These are phyloP conservation scores for Yamadazyma phyllophila DNA, from an alignment of 805 yeast species.

Conservation along the genomic window DNA sequence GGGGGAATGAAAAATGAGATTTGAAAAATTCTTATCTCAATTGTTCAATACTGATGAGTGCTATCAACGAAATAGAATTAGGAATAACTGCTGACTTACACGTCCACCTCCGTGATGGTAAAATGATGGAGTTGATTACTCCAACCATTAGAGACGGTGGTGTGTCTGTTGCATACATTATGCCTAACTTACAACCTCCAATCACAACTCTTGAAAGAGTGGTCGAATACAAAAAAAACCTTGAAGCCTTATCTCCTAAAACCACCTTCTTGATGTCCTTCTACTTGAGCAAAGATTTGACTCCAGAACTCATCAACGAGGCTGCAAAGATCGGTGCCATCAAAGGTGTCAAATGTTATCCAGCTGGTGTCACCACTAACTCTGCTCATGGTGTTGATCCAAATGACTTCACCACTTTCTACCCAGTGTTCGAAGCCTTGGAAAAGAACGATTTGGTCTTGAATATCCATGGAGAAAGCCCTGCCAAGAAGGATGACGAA, in stretches of 20 bases:
- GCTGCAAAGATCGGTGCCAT: slow-evolving; percentile 72
- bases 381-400: slow-evolving; percentile 90
- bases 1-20: not conserved
- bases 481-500: slow-evolving; percentile 49
- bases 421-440: slow-evolving; percentile 88
- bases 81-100: slow-evolving; percentile 90
- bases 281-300: slow-evolving; percentile 71
- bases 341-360: slow-evolving; percentile 92
- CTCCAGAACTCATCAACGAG: slow-evolving; percentile 79
- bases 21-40: not conserved
- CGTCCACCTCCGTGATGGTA: slow-evolving; percentile 92
- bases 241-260: slow-evolving; percentile 67
- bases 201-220: slow-evolving; percentile 74
- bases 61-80: slow-evolving; percentile 39
- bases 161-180: slow-evolving; percentile 82
- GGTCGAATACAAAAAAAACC: slow-evolving; percentile 59
- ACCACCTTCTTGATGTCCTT: slow-evolving; percentile 92
- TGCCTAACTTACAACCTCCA: slow-evolving; percentile 97
- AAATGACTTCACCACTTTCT: slow-evolving; percentile 83
- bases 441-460: slow-evolving; percentile 72
- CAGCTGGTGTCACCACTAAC: slow-evolving; percentile 99
- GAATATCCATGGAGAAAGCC: slow-evolving; percentile 95
- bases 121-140: slow-evolving; percentile 86
- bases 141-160: slow-evolving; percentile 94
- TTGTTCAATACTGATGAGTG: slow-evolving; percentile 1